phyloP scores from a whole-genome alignment of 2,329 filamentous ascomycete species.

The Colletotrichum aenigma region DNA sequence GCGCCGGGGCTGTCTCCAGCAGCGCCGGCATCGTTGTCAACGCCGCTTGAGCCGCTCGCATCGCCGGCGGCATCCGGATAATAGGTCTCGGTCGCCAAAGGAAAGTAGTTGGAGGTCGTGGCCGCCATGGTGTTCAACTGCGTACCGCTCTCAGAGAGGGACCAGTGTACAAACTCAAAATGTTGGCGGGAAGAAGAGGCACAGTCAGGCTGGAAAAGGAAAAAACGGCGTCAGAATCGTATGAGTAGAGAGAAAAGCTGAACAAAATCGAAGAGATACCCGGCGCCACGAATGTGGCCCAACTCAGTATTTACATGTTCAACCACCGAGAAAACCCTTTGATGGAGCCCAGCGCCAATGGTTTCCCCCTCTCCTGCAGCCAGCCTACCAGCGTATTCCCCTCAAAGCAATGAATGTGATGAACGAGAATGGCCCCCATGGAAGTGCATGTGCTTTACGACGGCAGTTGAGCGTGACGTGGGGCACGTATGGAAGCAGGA shows the following conservation, averaged over 20 bases:
- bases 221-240: conserved; percentile 14
- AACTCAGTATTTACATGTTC: conserved; percentile 19
- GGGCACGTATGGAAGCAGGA: neutral
- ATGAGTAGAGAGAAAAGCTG: conserved; percentile 17
- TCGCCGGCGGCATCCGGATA: conserved; percentile 36
- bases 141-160: neutral
- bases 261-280: conserved; percentile 21
- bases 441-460: neutral
- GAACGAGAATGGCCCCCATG: neutral
- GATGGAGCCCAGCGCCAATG: conserved; percentile 1
- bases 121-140: conserved; percentile 38
- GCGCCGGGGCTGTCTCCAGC: conserved; percentile 65
- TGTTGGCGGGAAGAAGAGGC: neutral
- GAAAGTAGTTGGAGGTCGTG: conserved; percentile 41
- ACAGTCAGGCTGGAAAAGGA: neutral
- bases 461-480: conserved; percentile 7
- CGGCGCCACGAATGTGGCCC: conserved; percentile 21
- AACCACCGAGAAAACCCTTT: neutral
- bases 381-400: neutral
- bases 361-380: neutral
- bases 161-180: neutral
- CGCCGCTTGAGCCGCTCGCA: conserved; percentile 36
- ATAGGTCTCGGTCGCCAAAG: conserved; percentile 46
- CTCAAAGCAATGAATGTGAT: neutral
- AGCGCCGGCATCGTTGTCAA: conserved; percentile 66